Evolutionary conservation across 495 filamentous ascomycete genomes (phyloP).

Genomic region (Penicillium subrubescens): DNA sequence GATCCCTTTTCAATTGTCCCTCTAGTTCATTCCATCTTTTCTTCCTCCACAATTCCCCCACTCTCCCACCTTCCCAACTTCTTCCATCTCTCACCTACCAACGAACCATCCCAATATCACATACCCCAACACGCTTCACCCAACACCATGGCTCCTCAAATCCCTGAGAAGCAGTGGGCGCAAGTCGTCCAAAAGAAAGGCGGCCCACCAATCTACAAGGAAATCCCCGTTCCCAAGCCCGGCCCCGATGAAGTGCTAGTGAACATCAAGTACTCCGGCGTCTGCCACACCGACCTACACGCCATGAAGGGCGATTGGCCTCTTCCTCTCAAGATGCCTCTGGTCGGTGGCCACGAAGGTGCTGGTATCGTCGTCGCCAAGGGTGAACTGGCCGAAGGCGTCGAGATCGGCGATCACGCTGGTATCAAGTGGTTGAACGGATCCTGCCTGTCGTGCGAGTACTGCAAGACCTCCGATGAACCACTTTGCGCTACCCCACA

Average conservation of each 20-base stretch:
- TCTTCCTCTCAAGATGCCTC: conserved; percentile 71
- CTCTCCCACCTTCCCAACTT: too few species aligned
- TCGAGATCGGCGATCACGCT: conserved; percentile 71
- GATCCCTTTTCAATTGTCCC: not conserved
- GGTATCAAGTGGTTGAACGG: conserved; percentile 88
- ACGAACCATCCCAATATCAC: not conserved
- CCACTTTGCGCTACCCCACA: conserved; percentile 66
- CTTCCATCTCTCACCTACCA: not conserved
- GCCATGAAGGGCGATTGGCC: conserved; percentile 89
- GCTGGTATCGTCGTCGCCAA: conserved; percentile 79
- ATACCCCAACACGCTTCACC: not conserved
- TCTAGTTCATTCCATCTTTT: not conserved
- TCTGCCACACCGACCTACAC: conserved; percentile 86
- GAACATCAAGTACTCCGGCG: conserved; percentile 87
- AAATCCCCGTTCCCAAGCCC: conserved; percentile 75
- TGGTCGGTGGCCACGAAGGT: conserved; percentile 87
- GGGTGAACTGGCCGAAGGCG: conserved; percentile 67
- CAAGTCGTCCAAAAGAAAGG: conserved; percentile 79
- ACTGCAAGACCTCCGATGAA: conserved; percentile 69
- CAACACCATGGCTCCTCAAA: conserved; percentile 23
- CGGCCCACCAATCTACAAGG: conserved; percentile 74
- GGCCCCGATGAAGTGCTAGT: conserved; percentile 84
- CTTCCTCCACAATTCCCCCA: not conserved
- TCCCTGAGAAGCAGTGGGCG: conserved; percentile 81
- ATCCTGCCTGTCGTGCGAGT: conserved; percentile 69